Evolutionary conservation across 768 basidiomycete genomes (phyloP).

Genomic region (Lentinula guzmanii): DNA sequence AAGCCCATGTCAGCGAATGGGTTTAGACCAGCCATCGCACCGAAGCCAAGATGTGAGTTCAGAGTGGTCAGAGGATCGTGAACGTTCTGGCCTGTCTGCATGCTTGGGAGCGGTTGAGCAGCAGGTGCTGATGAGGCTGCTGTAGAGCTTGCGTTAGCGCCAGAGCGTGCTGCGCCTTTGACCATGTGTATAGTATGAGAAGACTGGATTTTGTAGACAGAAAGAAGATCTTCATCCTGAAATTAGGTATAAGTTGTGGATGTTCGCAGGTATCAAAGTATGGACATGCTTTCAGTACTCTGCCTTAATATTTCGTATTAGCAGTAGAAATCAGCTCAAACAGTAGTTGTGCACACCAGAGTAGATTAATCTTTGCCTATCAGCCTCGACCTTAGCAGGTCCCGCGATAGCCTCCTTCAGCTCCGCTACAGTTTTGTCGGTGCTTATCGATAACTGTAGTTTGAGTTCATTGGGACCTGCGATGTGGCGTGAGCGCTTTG

Average conservation of each 20-base stretch:
- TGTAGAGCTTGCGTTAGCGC: slow-evolving; percentile 24
- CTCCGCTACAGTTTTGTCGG: slow-evolving; percentile 82
- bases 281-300: slow-evolving; percentile 60
- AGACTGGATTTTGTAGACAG: slow-evolving; percentile 86
- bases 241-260: not conserved
- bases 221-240: slow-evolving; percentile 78
- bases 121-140: slow-evolving; percentile 29
- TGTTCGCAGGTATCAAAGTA: not conserved
- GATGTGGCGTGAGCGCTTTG: not conserved
- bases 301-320: slow-evolving; percentile 32
- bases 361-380: slow-evolving; percentile 88
- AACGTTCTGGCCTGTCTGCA: slow-evolving; percentile 90
- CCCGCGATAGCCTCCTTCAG: slow-evolving; percentile 88
- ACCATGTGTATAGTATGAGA: slow-evolving; percentile 92
- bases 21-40: slow-evolving; percentile 80
- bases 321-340: not conserved
- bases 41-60: slow-evolving; percentile 74
- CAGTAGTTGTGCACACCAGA: slow-evolving; percentile 49
- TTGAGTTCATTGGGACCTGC: slow-evolving; percentile 89
- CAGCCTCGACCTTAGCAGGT: slow-evolving; percentile 81
- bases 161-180: slow-evolving; percentile 67
- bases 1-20: slow-evolving; percentile 90
- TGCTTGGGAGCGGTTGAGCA: slow-evolving; percentile 66
- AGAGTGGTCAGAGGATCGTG: slow-evolving; percentile 81
- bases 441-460: slow-evolving; percentile 75